phyloP scores from a whole-genome alignment of 2,329 filamentous ascomycete genomes.

The Colletotrichum shisoi region DNA sequence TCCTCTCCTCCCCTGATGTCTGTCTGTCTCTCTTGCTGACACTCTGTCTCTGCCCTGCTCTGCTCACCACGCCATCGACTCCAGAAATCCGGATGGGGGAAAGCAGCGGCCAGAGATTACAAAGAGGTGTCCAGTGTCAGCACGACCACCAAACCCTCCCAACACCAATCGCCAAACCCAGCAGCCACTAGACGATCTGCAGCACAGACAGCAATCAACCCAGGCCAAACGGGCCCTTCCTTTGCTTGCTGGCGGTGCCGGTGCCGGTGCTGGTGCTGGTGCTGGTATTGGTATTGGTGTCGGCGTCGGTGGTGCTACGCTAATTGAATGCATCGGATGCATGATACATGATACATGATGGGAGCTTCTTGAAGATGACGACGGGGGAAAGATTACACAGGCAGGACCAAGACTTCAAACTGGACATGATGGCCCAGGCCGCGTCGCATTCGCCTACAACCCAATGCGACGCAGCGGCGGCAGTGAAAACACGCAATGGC shows the following conservation, averaged over 20 bases:
- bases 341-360: constrained; percentile 25
- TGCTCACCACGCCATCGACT: constrained; percentile 25
- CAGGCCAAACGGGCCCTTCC: constrained; percentile 9
- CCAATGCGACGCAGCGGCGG: neutral
- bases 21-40: no score
- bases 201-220: constrained; percentile 23
- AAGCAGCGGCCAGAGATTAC: constrained; percentile 29
- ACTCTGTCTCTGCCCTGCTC: neutral
- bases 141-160: constrained; percentile 13
- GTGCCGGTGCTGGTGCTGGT: neutral
- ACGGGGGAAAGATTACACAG: constrained; percentile 3
- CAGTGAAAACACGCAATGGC: neutral
- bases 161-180: constrained; percentile 2
- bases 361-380: constrained; percentile 1
- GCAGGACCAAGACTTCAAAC: neutral
- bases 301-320: constrained; percentile 13
- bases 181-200: constrained; percentile 25
- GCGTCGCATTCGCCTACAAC: constrained; percentile 9
- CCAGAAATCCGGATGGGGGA: constrained; percentile 34
- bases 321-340: constrained; percentile 7
- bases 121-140: constrained; percentile 18
- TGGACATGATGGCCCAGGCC: neutral
- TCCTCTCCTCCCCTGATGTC: no score
- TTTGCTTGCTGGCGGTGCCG: neutral
- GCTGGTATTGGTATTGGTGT: constrained; percentile 6